These are phyloP conservation scores for Penicillium sp. DNA, from an alignment of 2,329 filamentous ascomycete genomes.

Conservation along the genomic window DNA sequence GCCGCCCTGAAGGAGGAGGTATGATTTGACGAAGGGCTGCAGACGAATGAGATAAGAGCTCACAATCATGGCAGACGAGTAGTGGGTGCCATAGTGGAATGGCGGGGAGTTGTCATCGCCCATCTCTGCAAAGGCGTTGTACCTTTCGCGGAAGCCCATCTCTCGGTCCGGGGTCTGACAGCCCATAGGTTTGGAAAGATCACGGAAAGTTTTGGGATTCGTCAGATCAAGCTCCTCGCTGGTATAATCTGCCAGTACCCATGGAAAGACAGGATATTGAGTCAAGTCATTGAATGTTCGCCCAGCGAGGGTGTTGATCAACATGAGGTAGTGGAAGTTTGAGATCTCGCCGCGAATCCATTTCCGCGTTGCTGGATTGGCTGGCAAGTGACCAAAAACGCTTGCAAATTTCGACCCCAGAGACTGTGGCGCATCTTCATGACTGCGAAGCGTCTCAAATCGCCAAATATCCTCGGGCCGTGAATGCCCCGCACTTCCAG, in stretches of 20 bases:
- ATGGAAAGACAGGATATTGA: slow-evolving; percentile 96
- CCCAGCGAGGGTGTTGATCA: slow-evolving; percentile 95
- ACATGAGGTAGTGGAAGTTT: slow-evolving; percentile 98
- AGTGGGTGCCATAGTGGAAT: slow-evolving; percentile 97
- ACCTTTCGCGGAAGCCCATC: slow-evolving; percentile 73
- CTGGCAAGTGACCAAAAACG: slow-evolving; percentile 77
- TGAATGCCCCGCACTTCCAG: slow-evolving; percentile 60
- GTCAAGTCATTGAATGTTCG: slow-evolving; percentile 97
- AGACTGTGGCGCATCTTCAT: slow-evolving; percentile 57
- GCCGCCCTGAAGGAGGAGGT: slow-evolving; percentile 88
- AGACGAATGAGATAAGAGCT: slow-evolving; percentile 92
- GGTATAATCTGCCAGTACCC: slow-evolving; percentile 92
- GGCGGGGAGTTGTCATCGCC: slow-evolving; percentile 67
- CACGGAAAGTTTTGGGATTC: slow-evolving; percentile 78
- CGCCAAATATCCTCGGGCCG: slow-evolving; percentile 88
- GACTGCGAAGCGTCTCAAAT: slow-evolving; percentile 71
- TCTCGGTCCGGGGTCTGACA: slow-evolving; percentile 74
- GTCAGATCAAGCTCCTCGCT: slow-evolving; percentile 85
- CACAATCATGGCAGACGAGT: slow-evolving; percentile 98
- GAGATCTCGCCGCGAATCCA: slow-evolving; percentile 95
- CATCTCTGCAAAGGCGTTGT: slow-evolving; percentile 84
- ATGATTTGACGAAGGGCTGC: slow-evolving; percentile 94
- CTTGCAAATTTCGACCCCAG: slow-evolving; percentile 86
- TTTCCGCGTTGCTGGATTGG: slow-evolving; percentile 76
- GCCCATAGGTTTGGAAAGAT: slow-evolving; percentile 93